Evolutionary conservation across 108 stramenopile genomes (phyloP).

Genomic region (Discostella stelligeroides): DNA sequence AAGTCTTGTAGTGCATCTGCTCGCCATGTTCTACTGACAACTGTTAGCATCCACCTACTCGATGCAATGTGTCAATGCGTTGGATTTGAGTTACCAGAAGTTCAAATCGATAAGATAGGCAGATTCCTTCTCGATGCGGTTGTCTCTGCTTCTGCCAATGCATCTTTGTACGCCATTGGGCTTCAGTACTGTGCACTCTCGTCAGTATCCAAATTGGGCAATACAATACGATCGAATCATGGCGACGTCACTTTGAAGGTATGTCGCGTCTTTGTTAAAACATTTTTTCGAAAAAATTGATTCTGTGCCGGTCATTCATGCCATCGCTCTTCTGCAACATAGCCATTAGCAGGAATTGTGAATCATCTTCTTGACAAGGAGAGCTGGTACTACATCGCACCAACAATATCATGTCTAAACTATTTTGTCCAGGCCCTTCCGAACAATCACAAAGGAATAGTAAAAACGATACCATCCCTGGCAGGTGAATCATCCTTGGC

Average conservation of each 20-base stretch:
- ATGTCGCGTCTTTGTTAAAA: background rate
- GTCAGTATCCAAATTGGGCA: slow-evolving; percentile 19
- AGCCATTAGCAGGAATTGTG: slow-evolving; percentile 29
- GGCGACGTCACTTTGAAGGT: slow-evolving; percentile 23
- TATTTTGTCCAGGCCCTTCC: slow-evolving; percentile 29
- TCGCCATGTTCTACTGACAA: background rate
- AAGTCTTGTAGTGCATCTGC: background rate
- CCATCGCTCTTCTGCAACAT: background rate
- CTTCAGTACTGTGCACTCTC: slow-evolving; percentile 17
- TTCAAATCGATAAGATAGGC: slow-evolving; percentile 14
- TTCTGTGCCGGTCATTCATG: background rate
- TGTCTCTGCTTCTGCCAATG: slow-evolving; percentile 4
- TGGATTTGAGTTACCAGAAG: slow-evolving; percentile 18
- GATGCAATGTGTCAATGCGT: background rate
- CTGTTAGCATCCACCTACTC: slow-evolving; percentile 20
- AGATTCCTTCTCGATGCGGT: slow-evolving; percentile 4
- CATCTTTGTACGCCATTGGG: slow-evolving; percentile 2
- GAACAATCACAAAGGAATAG: slow-evolving; percentile 10
- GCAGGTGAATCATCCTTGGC: slow-evolving; percentile 12
- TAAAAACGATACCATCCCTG: slow-evolving; percentile 4
- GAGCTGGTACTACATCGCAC: slow-evolving; percentile 39
- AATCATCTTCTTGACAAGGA: slow-evolving; percentile 17
- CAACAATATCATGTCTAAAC: slow-evolving; percentile 20
- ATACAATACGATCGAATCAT: slow-evolving; percentile 13
- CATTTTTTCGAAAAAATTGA: background rate